These are phyloP conservation scores for Casuarina cunninghamiana DNA, from an alignment of 306 rosid genomes.

Conservation along the genomic window DNA sequence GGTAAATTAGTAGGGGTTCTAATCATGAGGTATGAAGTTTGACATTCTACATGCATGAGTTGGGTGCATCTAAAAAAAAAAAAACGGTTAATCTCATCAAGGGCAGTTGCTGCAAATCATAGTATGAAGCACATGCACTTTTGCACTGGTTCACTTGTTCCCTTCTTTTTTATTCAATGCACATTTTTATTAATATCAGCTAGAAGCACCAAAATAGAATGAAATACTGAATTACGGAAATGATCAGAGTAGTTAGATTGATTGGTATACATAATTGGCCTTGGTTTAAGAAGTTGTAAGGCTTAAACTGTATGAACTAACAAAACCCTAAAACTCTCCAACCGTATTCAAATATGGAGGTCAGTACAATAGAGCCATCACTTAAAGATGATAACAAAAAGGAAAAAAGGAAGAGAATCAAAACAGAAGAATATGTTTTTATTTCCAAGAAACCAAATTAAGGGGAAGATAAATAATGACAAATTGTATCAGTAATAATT, in stretches of 20 bases:
- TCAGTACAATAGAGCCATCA: neutral
- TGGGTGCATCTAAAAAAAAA: too few species aligned
- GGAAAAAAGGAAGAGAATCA: conserved; percentile 2
- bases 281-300: neutral
- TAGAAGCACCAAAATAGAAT: conserved; percentile 5
- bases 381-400: neutral
- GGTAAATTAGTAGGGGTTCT: too few species aligned
- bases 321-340: neutral
- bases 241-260: neutral
- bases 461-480: neutral
- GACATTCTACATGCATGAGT: too few species aligned
- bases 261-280: neutral
- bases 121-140: conserved; percentile 75
- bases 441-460: neutral
- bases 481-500: neutral
- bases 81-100: conserved; percentile 88
- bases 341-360: neutral
- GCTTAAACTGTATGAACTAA: neutral
- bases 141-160: conserved; percentile 40
- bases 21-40: too few species aligned
- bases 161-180: conserved; percentile 68
- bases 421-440: neutral
- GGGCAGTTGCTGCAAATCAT: conserved; percentile 69
- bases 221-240: neutral
- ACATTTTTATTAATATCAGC: conserved; percentile 6